phyloP scores from a whole-genome alignment of 2,329 filamentous ascomycete genomes.

The Didymella sp. region DNA sequence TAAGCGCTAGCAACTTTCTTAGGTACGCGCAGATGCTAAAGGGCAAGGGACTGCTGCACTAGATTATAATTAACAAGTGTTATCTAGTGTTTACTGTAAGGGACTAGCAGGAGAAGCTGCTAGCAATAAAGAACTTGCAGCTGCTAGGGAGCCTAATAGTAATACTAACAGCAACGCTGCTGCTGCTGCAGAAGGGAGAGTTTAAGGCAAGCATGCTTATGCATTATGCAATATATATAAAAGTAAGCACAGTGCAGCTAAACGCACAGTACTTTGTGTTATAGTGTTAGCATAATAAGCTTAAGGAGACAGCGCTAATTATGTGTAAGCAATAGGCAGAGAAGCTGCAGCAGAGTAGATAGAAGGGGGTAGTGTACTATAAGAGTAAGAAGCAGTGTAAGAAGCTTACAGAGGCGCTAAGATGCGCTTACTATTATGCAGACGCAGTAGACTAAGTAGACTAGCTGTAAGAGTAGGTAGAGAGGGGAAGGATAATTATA shows the following conservation, averaged over 20 bases:
- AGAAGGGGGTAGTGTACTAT: conserved; percentile 29
- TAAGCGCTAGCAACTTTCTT: not conserved
- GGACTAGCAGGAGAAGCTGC: not conserved
- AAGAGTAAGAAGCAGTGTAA: conserved; percentile 18
- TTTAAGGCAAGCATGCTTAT: not conserved
- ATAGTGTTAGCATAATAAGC: too few species aligned
- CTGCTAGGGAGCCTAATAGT: not conserved
- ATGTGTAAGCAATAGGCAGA: too few species aligned
- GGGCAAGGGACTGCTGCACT: not conserved
- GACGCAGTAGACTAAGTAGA: conserved; percentile 7
- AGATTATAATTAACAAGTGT: not conserved
- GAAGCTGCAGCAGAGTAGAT: too few species aligned
- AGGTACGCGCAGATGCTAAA: not conserved
- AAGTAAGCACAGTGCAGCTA: too few species aligned
- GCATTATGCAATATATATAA: not conserved
- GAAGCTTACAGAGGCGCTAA: too few species aligned
- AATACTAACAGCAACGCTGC: not conserved
- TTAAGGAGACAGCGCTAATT: too few species aligned
- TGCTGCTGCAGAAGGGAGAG: not conserved
- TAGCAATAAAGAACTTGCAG: not conserved
- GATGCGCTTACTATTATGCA: conserved; percentile 24
- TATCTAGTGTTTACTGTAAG: too few species aligned
- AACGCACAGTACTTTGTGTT: too few species aligned
- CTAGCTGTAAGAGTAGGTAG: conserved; percentile 16
- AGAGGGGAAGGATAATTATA: conserved; percentile 23